Conservation (phyloP, 2,329 filamentous ascomycete species). For the Didymella keratinophila region DNA sequence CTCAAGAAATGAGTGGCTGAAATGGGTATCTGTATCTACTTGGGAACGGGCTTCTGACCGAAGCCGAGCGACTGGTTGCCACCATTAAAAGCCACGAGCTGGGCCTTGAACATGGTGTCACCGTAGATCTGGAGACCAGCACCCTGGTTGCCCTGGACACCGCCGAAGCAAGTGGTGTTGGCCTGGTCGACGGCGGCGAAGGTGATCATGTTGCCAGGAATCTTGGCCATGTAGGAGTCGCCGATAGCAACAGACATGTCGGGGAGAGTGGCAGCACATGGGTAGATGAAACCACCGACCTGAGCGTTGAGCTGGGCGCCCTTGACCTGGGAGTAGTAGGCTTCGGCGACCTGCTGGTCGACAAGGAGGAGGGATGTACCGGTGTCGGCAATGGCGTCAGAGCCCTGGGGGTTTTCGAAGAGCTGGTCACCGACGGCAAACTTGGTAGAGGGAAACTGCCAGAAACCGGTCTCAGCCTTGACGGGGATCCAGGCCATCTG, state of each 20-base stretch:
- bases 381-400: conserved; percentile 58
- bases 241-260: conserved; percentile 64
- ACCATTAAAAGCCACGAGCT: conserved; percentile 68
- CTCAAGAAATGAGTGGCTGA: conserved; percentile 6
- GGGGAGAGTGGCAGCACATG: conserved; percentile 53
- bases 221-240: conserved; percentile 63
- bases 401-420: conserved; percentile 61
- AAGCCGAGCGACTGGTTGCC: conserved; percentile 62
- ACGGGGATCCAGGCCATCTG: conserved; percentile 68
- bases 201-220: conserved; percentile 58
- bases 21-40: neutral
- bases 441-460: conserved; percentile 68
- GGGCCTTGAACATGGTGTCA: conserved; percentile 67
- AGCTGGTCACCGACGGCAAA: conserved; percentile 66
- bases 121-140: conserved; percentile 67
- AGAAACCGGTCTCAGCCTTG: conserved; percentile 70
- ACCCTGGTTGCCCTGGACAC: conserved; percentile 66
- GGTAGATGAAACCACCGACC: conserved; percentile 56
- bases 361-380: conserved; percentile 71
- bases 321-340: conserved; percentile 55
- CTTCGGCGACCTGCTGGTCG: conserved; percentile 59
- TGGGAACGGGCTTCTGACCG: conserved; percentile 47
- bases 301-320: conserved; percentile 48
- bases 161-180: conserved; percentile 69
- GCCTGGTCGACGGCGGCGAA: conserved; percentile 49